A percentile compares a stretch with the other conserved stretches of the same genome.
Evolutionary conservation across 2,329 filamentous ascomycete species (phyloP).

Genomic region (Amauroascus niger): DNA sequence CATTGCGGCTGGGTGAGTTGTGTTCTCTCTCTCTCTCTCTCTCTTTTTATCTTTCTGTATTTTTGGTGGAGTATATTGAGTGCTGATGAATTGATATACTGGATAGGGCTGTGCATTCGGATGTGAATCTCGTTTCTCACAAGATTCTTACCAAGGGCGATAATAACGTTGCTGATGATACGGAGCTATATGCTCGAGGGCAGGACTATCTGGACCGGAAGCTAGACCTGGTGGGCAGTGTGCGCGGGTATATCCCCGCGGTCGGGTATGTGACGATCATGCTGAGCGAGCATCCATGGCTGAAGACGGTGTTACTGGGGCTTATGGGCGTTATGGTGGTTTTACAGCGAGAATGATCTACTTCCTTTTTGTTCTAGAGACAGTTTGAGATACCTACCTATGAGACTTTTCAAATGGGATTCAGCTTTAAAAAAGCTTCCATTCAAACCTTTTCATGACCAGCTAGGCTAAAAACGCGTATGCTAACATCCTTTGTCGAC

Average conservation of each 20-base stretch:
- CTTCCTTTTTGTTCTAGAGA: background rate
- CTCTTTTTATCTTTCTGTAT: background rate
- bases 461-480: too few relatives aligned
- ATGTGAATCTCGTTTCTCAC: conserved; percentile 20
- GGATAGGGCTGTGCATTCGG: conserved; percentile 19
- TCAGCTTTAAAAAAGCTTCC: background rate
- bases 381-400: conserved; percentile 1
- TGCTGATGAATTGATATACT: conserved; percentile 3
- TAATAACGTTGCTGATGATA: conserved; percentile 91
- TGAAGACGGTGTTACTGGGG: conserved; percentile 89
- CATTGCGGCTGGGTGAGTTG: conserved; percentile 13
- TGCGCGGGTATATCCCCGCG: conserved; percentile 83
- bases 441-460: too few relatives aligned
- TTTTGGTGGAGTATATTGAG: background rate
- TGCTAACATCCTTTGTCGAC: too few relatives aligned
- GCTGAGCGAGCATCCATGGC: conserved; percentile 88
- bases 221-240: conserved; percentile 85
- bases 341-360: conserved; percentile 73
- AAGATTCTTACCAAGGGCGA: conserved; percentile 91
- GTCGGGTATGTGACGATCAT: conserved; percentile 96
- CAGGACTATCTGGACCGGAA: conserved; percentile 76
- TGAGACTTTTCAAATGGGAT: background rate
- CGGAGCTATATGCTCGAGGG: conserved; percentile 73
- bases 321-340: conserved; percentile 93
- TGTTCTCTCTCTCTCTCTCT: background rate